phyloP scores from a whole-genome alignment of 768 basidiomycete species.

The Krasilnikovozyma curviuscula region DNA sequence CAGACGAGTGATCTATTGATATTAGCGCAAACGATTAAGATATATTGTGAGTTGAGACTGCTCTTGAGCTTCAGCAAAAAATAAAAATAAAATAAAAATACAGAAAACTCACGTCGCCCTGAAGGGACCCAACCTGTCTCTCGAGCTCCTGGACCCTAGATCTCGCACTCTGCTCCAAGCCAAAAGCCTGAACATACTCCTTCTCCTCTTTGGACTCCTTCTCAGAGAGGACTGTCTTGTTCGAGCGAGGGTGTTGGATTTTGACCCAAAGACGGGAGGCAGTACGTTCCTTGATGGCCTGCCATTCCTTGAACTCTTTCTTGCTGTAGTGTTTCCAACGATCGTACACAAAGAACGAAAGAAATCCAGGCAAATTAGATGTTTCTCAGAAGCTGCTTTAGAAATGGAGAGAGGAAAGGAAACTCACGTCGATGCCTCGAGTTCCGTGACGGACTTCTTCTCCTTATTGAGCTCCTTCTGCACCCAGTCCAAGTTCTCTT shows the following conservation, averaged over 20 bases:
- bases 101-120: slow-evolving; percentile 9
- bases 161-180: slow-evolving; percentile 1
- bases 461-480: neutral
- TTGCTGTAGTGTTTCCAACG: no score
- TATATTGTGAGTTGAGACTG: no score
- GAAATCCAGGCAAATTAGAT: no score
- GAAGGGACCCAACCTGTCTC: neutral
- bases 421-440: slow-evolving; percentile 7
- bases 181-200: slow-evolving; percentile 12
- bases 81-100: no score
- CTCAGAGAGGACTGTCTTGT: slow-evolving; percentile 4
- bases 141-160: slow-evolving; percentile 6
- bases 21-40: no score
- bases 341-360: no score
- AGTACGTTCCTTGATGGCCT: slow-evolving; percentile 8
- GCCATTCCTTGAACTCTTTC: slow-evolving; percentile 11
- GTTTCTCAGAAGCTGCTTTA: no score
- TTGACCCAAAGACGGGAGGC: slow-evolving; percentile 9
- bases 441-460: neutral
- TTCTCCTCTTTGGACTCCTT: slow-evolving; percentile 11
- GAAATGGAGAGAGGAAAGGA: neutral
- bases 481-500: slow-evolving; percentile 1
- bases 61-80: no score
- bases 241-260: slow-evolving; percentile 4
- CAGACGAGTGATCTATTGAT: slow-evolving; percentile 2